These are phyloP conservation scores for Trichosporon sp. DNA, from an alignment of 1,284 basidiomycete species.

Conservation along the genomic window DNA sequence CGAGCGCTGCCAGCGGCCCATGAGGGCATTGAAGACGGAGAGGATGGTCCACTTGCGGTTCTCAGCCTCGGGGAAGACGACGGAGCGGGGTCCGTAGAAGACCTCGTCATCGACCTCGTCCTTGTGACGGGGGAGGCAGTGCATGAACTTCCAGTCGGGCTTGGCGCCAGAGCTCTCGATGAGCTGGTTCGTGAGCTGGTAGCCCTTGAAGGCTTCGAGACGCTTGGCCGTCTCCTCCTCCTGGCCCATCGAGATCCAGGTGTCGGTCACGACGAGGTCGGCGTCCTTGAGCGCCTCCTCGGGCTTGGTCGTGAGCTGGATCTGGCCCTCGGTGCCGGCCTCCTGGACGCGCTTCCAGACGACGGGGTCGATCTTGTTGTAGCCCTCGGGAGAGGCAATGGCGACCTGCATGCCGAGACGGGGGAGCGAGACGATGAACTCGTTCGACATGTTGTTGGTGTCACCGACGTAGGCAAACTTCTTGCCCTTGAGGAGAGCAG, in stretches of 20 bases:
- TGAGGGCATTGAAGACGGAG: conserved; percentile 58
- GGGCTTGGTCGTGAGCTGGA: conserved; percentile 61
- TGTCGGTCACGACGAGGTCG: conserved; percentile 93
- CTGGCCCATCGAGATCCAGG: conserved; percentile 99
- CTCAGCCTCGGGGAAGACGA: conserved; percentile 64
- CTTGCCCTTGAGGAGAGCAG: conserved; percentile 58
- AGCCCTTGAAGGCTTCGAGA: conserved; percentile 83
- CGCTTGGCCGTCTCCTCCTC: conserved; percentile 91
- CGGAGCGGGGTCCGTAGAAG: conserved; percentile 58
- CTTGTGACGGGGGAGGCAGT: conserved; percentile 89
- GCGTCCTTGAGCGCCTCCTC: conserved; percentile 84
- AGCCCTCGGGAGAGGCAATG: conserved; percentile 74
- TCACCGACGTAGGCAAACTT: conserved; percentile 94
- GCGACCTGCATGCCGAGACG: conserved; percentile 84
- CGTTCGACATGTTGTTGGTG: conserved; percentile 93
- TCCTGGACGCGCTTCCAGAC: conserved; percentile 75
- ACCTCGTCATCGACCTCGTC: conserved; percentile 95
- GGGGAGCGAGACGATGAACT: conserved; percentile 94
- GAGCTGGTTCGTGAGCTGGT: conserved; percentile 88
- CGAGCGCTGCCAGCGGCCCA: conserved; percentile 32
- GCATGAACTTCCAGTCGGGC: conserved; percentile 90
- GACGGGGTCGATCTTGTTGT: conserved; percentile 67
- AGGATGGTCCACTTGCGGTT: conserved; percentile 95
- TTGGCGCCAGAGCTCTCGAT: conserved; percentile 79
- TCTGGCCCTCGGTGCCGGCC: conserved; percentile 40